Evolutionary conservation across 169 alveolate species (phyloP), one percentile per base, ranked within the genome.

Genomic region (Theileria annulata): DNA sequence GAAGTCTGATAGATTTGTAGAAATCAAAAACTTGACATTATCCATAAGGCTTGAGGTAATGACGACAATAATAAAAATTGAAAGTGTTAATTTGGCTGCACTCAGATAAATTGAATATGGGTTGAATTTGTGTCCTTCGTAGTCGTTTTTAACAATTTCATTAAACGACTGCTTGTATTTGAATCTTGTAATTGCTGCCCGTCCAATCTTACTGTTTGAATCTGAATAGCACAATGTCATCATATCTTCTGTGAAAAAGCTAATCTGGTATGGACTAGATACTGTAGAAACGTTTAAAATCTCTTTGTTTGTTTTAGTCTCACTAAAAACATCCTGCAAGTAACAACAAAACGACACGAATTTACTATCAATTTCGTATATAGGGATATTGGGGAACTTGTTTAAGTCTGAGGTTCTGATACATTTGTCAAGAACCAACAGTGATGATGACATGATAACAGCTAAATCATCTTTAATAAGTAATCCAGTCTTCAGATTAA

Each of bases 381-480:
- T 30, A 28, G 71, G 71, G 42, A 21, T 15, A 5, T 62, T 62
- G 27, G 71, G 71, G 31, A 21, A 15, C 37, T 21, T 21, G 21
- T 62, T 62, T 62, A 30, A 62, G 10, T 21, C 48, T 69, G 76
- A 69, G 2, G 63, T 48, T 27, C 25, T 9, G 21, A 59, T 27
- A 30, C 76, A 79, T 17, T 23, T 56, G 0, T 62, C 67, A 12
- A 81, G 12, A 9, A 23, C 19, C 15, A 28, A 48, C 8, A 19
- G 17, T 8, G 88, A 74, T 15, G 58, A 19, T 8, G 88, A 28
- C 37, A 81, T 33, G 13, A 74, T 59, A 2, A 77, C 71, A 17
- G 89, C 71, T 3, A 82, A 56, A 51, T 82, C 89, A 27, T 76
- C 89, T 59, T 74, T 48, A 0, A 76, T 58, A 21, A 82, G 60